These are phyloP conservation scores for Annulohypoxylon nitens DNA, from an alignment of 495 filamentous ascomycete genomes.

Conservation along the genomic window DNA sequence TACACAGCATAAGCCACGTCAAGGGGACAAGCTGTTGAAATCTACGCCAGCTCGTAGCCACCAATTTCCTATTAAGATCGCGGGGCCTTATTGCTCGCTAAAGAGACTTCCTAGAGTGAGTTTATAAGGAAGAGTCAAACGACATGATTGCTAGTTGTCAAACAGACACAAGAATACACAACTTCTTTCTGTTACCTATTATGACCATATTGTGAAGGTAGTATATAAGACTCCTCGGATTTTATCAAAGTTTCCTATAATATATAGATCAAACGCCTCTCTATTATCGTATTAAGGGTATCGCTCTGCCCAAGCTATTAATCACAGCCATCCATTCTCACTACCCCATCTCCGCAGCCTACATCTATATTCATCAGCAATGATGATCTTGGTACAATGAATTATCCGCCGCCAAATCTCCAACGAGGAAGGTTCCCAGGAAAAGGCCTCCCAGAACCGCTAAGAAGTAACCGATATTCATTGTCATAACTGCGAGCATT, in stretches of 20 bases:
- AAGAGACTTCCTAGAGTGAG: background rate
- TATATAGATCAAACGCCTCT: background rate
- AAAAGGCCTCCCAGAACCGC: conserved; percentile 81
- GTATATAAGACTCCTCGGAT: too few species aligned
- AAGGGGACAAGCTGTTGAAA: background rate
- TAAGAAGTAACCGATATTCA: conserved; percentile 88
- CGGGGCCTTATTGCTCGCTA: background rate
- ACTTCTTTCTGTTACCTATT: too few species aligned
- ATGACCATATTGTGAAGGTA: too few species aligned
- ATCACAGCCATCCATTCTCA: background rate
- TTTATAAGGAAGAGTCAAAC: background rate
- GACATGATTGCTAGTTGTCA: background rate
- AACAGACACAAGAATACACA: too few species aligned
- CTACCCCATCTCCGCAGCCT: background rate
- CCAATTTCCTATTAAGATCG: background rate
- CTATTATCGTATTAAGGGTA: background rate
- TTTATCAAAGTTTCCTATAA: too few species aligned
- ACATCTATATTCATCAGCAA: conserved; percentile 19
- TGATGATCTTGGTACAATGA: conserved; percentile 39
- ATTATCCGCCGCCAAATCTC: conserved; percentile 50
- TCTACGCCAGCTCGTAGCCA: background rate
- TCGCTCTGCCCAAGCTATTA: background rate
- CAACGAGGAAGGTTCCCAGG: conserved; percentile 77
- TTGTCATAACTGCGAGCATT: conserved; percentile 91
- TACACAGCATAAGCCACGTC: conserved; percentile 29